These are phyloP conservation scores for Helotiales sp. DNA, from an alignment of 2,329 filamentous ascomycete genomes.

Conservation along the genomic window DNA sequence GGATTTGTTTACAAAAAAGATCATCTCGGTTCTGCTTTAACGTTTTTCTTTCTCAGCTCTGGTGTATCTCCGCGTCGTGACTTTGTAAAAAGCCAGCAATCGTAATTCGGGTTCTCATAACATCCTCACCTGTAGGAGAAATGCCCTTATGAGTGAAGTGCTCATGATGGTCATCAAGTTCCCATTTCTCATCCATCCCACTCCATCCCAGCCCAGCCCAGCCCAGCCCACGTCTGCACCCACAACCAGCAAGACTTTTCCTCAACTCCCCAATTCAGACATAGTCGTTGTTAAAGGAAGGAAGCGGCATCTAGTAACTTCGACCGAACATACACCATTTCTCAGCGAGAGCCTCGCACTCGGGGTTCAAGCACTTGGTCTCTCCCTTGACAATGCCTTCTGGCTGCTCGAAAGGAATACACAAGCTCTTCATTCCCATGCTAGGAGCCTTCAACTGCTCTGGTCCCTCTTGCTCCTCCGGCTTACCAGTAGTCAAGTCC, in stretches of 20 bases:
- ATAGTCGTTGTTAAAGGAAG: background rate
- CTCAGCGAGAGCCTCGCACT: conserved; percentile 77
- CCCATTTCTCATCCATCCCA: background rate
- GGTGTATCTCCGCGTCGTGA: conserved; percentile 10
- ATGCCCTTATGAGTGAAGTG: background rate
- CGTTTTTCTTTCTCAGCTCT: background rate
- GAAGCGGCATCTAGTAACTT: conserved; percentile 48
- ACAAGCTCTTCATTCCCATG: conserved; percentile 79
- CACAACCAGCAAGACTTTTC: conserved; percentile 17
- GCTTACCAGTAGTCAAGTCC: conserved; percentile 82
- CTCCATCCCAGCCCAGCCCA: background rate
- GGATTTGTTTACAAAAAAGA: no score
- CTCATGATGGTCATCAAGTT: conserved; percentile 15
- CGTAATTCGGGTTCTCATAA: background rate
- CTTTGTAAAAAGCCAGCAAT: background rate
- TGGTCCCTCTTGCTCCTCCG: conserved; percentile 54
- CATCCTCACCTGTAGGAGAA: background rate
- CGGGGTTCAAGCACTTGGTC: conserved; percentile 91
- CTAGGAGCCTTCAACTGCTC: conserved; percentile 61
- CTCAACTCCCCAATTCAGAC: conserved; percentile 22
- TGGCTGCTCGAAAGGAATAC: conserved; percentile 86
- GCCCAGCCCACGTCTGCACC: background rate
- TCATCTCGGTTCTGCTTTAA: no score
- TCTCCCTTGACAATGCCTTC: conserved; percentile 77
- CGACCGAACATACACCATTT: conserved; percentile 93